A percentile compares a stretch with the other conserved stretches of the same genome.
phyloP scores from a whole-genome alignment of 495 filamentous ascomycete species.

The Daldinia bambusicola region DNA sequence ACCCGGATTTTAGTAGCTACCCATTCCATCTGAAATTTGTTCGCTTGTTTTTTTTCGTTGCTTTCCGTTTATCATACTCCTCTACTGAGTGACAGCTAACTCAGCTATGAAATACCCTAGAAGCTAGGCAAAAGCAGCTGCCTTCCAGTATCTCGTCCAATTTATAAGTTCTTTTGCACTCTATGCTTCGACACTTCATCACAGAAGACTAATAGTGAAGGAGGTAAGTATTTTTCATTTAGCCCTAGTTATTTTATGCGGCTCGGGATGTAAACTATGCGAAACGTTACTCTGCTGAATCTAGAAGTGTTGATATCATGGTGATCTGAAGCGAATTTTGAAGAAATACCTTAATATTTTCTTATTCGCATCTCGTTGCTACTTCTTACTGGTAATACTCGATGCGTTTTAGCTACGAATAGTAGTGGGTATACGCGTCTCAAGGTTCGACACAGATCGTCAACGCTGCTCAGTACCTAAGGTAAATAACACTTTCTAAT shows the following conservation, averaged over 20 bases:
- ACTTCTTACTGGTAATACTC: background rate
- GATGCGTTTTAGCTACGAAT: background rate
- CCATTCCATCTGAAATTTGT: conserved; percentile 1
- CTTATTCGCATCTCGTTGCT: background rate
- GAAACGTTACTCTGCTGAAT: background rate
- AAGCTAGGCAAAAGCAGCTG: background rate
- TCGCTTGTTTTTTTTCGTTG: background rate
- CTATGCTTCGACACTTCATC: background rate
- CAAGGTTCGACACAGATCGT: background rate
- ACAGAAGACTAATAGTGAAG: conserved; percentile 11
- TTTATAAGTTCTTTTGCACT: background rate
- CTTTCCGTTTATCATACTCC: background rate
- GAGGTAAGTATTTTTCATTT: background rate
- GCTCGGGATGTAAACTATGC: background rate
- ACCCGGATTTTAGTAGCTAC: background rate
- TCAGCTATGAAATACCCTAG: background rate
- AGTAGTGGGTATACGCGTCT: background rate
- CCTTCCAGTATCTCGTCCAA: background rate
- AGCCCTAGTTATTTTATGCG: background rate
- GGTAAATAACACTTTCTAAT: background rate
- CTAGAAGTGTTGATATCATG: background rate
- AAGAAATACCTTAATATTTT: background rate
- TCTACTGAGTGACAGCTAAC: background rate
- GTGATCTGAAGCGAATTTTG: background rate
- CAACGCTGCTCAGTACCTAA: background rate